Percentiles rank a stretch among this genome's conserved stretches.
Evolutionary conservation across 352 stramenopile genomes (phyloP).

Genomic region (Phytopythium helicoides): DNA sequence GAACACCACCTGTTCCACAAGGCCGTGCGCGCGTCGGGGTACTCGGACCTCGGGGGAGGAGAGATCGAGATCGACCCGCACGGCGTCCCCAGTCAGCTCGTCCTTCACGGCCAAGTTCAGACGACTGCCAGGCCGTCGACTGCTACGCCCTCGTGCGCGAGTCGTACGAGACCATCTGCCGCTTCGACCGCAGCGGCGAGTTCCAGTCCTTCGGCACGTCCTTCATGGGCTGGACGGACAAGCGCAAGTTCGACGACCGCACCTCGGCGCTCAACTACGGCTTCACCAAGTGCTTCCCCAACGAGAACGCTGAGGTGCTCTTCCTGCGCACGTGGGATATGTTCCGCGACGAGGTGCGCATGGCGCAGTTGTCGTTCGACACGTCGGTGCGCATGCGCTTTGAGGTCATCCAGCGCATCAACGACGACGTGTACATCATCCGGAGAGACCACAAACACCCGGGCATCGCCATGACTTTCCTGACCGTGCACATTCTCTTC

Average conservation of each 20-base stretch:
- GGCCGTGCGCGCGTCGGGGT: constrained; percentile 17
- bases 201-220: constrained; percentile 34
- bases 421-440: constrained; percentile 57
- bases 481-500: constrained; percentile 61
- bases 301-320: constrained; percentile 30
- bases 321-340: constrained; percentile 43
- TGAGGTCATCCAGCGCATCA: constrained; percentile 47
- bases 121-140: constrained; percentile 14
- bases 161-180: constrained; percentile 48
- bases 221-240: constrained; percentile 62
- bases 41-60: constrained; percentile 5
- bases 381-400: constrained; percentile 40
- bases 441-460: constrained; percentile 50
- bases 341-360: constrained; percentile 34
- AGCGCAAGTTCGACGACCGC: constrained; percentile 32
- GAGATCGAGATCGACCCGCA: constrained; percentile 7
- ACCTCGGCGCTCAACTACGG: constrained; percentile 32
- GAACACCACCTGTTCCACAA: constrained; percentile 34
- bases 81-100: constrained; percentile 28
- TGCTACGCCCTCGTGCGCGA: constrained; percentile 58
- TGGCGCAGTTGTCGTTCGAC: constrained; percentile 47
- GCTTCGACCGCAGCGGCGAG: constrained; percentile 31
- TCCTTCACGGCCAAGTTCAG: constrained; percentile 30
- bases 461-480: constrained; percentile 41
- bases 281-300: constrained; percentile 40